Base-by-base conservation (phyloP, 1,284 basidiomycete genomes). In the Melampsora americana region DNA sequence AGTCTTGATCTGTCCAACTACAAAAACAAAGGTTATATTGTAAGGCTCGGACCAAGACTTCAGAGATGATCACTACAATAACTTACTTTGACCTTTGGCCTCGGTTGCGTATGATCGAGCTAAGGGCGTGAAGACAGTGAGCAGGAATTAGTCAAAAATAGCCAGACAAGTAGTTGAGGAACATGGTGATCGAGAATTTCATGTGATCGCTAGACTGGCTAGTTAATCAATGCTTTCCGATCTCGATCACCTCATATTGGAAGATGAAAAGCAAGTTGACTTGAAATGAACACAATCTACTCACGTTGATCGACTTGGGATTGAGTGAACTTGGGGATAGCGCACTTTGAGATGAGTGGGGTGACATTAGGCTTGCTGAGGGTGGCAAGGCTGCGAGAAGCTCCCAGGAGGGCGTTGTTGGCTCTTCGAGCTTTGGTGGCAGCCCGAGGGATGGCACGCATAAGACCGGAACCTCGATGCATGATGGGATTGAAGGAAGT, bases 31-130 rank as follows among this genome's bases (percentile, higher is more conserved):
- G 94, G 94, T 87, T 94, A 91, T 87, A 18, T 11, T 28, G 28
- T 5, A 18, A 66, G 6, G 30, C 9, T 28, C 5, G 23, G n/a
- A n/a, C 23, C 32, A 23, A n/a, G 42, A 5, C 6, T 32, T 42
- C 30, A 42, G 11, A 42, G 62, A 30, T 44, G 23, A 30, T 14
- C 5, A 48, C 23, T 18, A n/a, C n/a, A n/a, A 23, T 7, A 28
- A 56, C 73, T 61, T 69, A 76, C 73, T 85, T 78, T 87, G 82
- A 80, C 81, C 84, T 85, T 88, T 89, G 78, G 92, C 87, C 84
- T 95, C 92, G 78, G 94, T 94, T 79, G 94, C 94, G 88, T 95
- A 96, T 66, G 89, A 86, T 84, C 94, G 93, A 80, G 87, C 90
- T 91, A 76, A 60, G 68, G 65, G 68, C 50, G 56, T 18, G 30